phyloP scores from a whole-genome alignment of 2,329 filamentous ascomycete species.

The Aurifilum marmelostoma region DNA sequence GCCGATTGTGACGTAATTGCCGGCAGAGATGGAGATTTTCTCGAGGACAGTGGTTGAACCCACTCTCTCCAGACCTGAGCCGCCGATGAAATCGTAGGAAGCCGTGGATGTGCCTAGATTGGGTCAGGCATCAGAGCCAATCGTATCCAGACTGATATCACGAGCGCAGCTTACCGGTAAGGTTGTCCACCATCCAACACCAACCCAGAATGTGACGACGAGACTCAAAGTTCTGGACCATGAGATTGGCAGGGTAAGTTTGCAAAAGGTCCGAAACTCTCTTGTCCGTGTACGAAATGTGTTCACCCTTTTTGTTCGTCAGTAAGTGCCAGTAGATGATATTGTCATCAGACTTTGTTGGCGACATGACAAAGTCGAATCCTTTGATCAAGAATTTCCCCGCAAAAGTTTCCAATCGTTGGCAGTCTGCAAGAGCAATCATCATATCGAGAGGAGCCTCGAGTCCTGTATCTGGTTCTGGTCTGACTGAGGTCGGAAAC shows the following conservation, averaged over 20 bases:
- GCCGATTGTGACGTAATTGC: slow-evolving; percentile 35
- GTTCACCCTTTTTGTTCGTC: slow-evolving; percentile 31
- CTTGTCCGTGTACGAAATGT: slow-evolving; percentile 36
- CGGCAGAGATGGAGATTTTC: slow-evolving; percentile 34
- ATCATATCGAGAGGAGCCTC: slow-evolving; percentile 39
- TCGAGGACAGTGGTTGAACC: slow-evolving; percentile 31
- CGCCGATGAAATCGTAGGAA: slow-evolving; percentile 28
- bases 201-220: slow-evolving; percentile 41
- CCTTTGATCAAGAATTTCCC: slow-evolving; percentile 40
- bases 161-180: slow-evolving; percentile 26
- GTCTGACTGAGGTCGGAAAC: slow-evolving; percentile 35
- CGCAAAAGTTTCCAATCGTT: slow-evolving; percentile 34
- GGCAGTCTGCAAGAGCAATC: slow-evolving; percentile 30
- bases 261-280: neutral
- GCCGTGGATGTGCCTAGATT: slow-evolving; percentile 31
- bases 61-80: slow-evolving; percentile 30
- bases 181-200: slow-evolving; percentile 36
- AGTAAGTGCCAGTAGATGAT: slow-evolving; percentile 40
- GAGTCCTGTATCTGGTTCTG: slow-evolving; percentile 33
- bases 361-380: slow-evolving; percentile 40
- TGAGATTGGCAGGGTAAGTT: slow-evolving; percentile 7
- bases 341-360: slow-evolving; percentile 30
- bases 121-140: neutral
- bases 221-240: slow-evolving; percentile 24
- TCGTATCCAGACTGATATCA: neutral